phyloP scores from a whole-genome alignment of 2,329 filamentous ascomycete genomes.

The Davidsoniella eucalypti region DNA sequence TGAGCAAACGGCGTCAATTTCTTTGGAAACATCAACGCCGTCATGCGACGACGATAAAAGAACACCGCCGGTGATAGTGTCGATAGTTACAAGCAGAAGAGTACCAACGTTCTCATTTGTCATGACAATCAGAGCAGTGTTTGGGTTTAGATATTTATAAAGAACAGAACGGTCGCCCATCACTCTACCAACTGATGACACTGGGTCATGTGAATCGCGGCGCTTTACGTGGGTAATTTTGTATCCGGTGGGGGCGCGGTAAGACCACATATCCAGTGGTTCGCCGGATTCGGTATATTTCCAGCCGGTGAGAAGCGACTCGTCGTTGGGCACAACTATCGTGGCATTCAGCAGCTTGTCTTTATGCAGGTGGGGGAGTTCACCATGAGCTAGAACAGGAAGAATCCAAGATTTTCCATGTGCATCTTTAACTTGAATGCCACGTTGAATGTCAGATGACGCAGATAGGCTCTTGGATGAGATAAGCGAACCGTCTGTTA shows the following conservation, averaged over 20 bases:
- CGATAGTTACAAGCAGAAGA: conserved; percentile 63
- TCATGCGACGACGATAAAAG: conserved; percentile 54
- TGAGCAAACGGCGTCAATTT: conserved; percentile 61
- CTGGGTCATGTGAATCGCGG: conserved; percentile 60
- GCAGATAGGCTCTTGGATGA: background rate
- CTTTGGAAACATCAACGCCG: conserved; percentile 57
- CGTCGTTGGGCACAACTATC: conserved; percentile 34
- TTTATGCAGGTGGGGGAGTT: conserved; percentile 29
- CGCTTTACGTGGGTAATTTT: conserved; percentile 51
- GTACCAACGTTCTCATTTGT: conserved; percentile 39
- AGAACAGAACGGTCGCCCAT: conserved; percentile 82
- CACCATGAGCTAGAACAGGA: conserved; percentile 33
- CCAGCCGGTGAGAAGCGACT: conserved; percentile 37
- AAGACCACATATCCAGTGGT: conserved; percentile 48
- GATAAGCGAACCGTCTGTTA: conserved; percentile 31
- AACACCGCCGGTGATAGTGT: conserved; percentile 70
- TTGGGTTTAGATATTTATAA: conserved; percentile 94
- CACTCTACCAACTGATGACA: conserved; percentile 89
- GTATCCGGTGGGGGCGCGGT: conserved; percentile 49
- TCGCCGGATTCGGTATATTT: conserved; percentile 30
- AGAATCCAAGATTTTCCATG: conserved; percentile 35
- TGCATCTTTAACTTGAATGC: conserved; percentile 35
- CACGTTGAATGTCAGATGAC: conserved; percentile 21
- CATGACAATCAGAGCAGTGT: conserved; percentile 61
- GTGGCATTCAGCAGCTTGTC: conserved; percentile 33